Percentiles rank a stretch among this genome's conserved stretches.
Evolutionary conservation across 2,329 filamentous ascomycete genomes (phyloP).

Genomic region (Sarocladiaceae sp.): DNA sequence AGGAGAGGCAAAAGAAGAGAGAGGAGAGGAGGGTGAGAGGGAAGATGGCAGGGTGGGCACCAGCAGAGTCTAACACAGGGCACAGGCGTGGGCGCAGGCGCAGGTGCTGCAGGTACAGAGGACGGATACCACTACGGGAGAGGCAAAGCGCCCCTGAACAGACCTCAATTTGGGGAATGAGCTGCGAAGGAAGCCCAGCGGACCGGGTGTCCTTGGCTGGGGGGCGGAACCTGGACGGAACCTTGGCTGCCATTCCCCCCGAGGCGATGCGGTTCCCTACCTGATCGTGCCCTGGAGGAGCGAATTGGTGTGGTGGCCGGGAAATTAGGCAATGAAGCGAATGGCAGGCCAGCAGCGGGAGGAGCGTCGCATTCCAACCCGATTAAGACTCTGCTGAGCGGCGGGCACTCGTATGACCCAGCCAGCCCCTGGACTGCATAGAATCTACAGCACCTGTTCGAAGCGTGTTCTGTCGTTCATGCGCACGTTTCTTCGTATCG

Average conservation of each 20-base stretch:
- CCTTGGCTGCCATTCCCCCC: background rate
- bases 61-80: too few species aligned
- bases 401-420: too few species aligned
- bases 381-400: background rate
- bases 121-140: too few species aligned
- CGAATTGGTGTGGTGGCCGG: conserved; percentile 2
- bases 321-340: conserved; percentile 5
- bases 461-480: too few species aligned
- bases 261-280: too few species aligned
- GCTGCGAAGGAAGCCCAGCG: background rate
- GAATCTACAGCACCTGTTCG: too few species aligned
- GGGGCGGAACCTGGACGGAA: background rate
- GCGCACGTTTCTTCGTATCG: too few species aligned
- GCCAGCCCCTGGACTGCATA: too few species aligned
- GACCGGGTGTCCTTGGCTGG: conserved; percentile 2
- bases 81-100: background rate
- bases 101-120: too few species aligned
- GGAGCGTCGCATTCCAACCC: background rate
- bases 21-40: background rate
- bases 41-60: background rate
- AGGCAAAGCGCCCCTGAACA: too few species aligned
- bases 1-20: background rate
- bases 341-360: background rate
- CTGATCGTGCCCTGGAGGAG: too few species aligned
- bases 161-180: background rate